Base-by-base conservation (phyloP, 257 asterid species). In the Sherardia arvensis region DNA sequence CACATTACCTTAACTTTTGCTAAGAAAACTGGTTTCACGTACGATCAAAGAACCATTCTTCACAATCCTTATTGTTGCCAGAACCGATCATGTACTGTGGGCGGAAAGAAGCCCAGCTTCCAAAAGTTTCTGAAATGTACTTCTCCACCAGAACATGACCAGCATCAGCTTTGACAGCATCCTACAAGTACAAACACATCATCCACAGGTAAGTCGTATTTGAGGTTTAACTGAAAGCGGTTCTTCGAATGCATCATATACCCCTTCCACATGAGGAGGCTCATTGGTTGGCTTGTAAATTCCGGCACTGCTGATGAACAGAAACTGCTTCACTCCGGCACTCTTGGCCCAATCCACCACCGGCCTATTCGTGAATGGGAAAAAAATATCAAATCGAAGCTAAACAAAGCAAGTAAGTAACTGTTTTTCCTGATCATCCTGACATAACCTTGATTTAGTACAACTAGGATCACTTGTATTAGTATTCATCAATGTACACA, bases 11-110 rank as follows among this genome's bases (percentile, higher is more conserved):
- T 43, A 43, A 43, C 0, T 43, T 43, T 49, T 43, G 58, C 27
- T 8, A 53, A 53, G 58, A 21, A n/a, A 53, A 53, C 30, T 53
- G 26, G 20, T 23, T 55, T 5, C 36, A 66, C 96, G 77, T 85
- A 91, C 97, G 90, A 69, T 87, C 98, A 58, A 92, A 92, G 80
- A 92, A 92, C 98, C 98, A 92, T 73, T 92, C 97, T 77, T 89
- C 98, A 49, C 97, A 89, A 62, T 92, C 98, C 75, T 92, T 92
- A 84, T 91, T 91, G 76, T 92, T 92, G 51, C 99, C 99, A 2
- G 98, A 89, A 64, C 98, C 97, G 15, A 79, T 89, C 96, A 89
- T 92, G 84, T 92, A 92, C 12, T 92, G 98, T 30, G 98, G 98
- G 5, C 98, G 95, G 81, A 92, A 92, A 5, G 85, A 64, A 23